phyloP scores from a whole-genome alignment of 768 basidiomycete species.

The Mycena vulgaris region DNA sequence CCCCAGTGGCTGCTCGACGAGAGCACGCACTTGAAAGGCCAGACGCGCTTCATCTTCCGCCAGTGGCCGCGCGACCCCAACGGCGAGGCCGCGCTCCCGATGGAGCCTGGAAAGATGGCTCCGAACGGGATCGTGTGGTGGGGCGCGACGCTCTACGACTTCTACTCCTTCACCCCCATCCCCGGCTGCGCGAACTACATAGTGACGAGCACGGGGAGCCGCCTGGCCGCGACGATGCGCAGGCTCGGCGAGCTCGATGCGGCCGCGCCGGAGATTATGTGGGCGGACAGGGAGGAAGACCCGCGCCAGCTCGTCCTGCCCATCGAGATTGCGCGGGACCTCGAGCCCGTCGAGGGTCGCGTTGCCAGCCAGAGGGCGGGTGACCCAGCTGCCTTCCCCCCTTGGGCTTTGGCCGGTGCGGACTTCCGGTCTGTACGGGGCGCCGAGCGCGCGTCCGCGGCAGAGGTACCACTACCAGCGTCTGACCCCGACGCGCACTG shows the following conservation, averaged over 20 bases:
- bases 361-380: not conserved
- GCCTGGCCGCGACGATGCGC: conserved; percentile 54
- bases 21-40: not conserved
- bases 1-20: conserved; percentile 10
- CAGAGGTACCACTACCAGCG: conserved; percentile 5
- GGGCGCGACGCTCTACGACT: conserved; percentile 61
- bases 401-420: not conserved
- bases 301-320: conserved; percentile 47
- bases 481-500: conserved; percentile 10
- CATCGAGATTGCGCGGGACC: conserved; percentile 41
- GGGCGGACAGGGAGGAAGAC: conserved; percentile 53
- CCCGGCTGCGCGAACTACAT: conserved; percentile 34
- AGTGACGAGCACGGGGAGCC: conserved; percentile 53
- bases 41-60: conserved; percentile 46
- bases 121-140: conserved; percentile 53
- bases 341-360: conserved; percentile 33
- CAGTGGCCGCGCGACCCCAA: conserved; percentile 53
- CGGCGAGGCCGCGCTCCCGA: conserved; percentile 35
- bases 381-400: too few relatives aligned
- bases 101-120: conserved; percentile 48
- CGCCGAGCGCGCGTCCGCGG: not conserved
- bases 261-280: conserved; percentile 51
- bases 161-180: conserved; percentile 50
- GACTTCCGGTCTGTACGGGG: conserved; percentile 27
- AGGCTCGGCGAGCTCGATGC: conserved; percentile 50